Base-by-base conservation (phyloP, 2,329 filamentous ascomycete genomes). In the Venturia carpophila region DNA sequence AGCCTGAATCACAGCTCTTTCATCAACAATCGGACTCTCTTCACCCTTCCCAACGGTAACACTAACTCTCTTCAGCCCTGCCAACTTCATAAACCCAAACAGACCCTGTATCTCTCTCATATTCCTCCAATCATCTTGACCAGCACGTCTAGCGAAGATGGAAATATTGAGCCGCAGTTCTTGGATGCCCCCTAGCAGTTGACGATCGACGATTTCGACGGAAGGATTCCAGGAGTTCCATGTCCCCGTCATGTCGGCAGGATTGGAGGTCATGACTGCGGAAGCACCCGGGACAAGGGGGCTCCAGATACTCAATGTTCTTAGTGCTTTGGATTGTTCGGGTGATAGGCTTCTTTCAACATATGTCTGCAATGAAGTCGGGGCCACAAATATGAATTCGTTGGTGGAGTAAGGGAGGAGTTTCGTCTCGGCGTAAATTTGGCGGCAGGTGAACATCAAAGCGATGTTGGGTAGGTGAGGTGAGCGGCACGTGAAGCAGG, bases 401-500 rank as follows among this genome's bases (percentile, higher is more conserved):
- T 63, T 63, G 39, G 43, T n/a, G 1, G 61, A 47, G n/a, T 47
- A 63, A 15, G 43, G 43, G 5, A 63, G 24, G 1, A 63, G 13
- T 24, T 10, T 39, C 21, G 61, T 52, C 24, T 63, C 61, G 15
- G 42, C 21, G 9, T 63, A 63, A n/a, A 63, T 63, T 49, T 63
- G 61, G n/a, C 43, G 39, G 43, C 41, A 63, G 4, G 43, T 49
- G n/a, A 45, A 39, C 3, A 52, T 39, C 6, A 63, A 17, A 9
- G 11, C 41, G 3, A 52, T 6, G 24, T 63, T 52, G 2, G 61
- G 61, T 3, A 52, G 45, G 9, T 27, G 41, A 15, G 34, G 7
- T 24, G 34, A 49, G 17, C 42, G 42, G 9, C 5, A 19, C n/a
- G 43, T 49, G n/a, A 47, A 63, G 61, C 61, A 63, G 9, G 52